These are phyloP conservation scores for Alternaria triticina DNA, from an alignment of 2,329 filamentous ascomycete species.

Conservation along the genomic window DNA sequence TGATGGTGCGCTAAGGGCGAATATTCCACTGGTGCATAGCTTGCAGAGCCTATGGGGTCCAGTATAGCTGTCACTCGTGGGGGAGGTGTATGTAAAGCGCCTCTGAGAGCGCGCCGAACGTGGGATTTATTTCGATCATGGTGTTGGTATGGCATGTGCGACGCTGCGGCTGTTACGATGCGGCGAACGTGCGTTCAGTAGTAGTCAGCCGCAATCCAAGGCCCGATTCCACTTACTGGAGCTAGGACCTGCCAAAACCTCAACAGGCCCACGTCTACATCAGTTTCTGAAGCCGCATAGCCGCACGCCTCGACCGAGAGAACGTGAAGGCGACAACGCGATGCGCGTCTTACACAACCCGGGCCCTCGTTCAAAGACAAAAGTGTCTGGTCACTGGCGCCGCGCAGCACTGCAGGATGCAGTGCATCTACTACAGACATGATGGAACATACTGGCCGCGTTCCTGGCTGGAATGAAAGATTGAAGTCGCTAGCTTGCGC, in stretches of 20 bases:
- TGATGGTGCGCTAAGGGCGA: constrained; percentile 12
- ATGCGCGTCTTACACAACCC: no score
- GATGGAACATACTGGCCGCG: background rate
- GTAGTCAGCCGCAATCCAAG: background rate
- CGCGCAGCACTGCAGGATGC: background rate
- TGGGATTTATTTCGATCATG: background rate
- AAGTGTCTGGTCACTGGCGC: background rate
- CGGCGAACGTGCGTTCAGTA: background rate
- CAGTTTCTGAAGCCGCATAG: background rate
- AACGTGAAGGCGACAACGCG: background rate
- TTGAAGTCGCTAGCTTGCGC: background rate
- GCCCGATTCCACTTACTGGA: background rate
- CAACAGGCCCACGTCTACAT: background rate
- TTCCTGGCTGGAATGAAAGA: background rate
- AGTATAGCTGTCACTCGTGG: background rate
- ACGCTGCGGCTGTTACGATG: background rate
- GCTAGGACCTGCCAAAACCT: background rate
- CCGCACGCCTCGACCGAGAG: background rate
- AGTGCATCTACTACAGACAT: background rate
- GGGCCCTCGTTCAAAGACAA: background rate
- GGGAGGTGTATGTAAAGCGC: background rate
- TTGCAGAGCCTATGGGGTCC: background rate
- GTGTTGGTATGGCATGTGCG: constrained; percentile 1
- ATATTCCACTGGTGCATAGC: constrained; percentile 1
- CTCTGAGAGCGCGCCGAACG: background rate